Base-by-base conservation (phyloP, 192 early-diverging fungal genomes). In the Coemansia reversa region DNA sequence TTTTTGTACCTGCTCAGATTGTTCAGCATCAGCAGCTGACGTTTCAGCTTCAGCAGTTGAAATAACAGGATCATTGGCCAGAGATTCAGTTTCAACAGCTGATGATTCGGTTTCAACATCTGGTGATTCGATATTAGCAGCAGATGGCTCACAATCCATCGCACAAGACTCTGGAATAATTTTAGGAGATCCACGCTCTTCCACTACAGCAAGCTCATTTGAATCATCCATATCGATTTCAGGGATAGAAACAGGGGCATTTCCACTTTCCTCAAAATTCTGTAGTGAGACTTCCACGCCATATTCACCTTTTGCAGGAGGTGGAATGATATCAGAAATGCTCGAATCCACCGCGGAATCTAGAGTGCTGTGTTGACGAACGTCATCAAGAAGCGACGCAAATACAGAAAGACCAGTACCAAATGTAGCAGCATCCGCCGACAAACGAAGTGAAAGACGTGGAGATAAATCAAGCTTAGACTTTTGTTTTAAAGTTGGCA, bases 401-500 rank as follows among this genome's bases (percentile, higher is more conserved):
- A 73, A 60, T 7, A 58, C 63, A 0, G 69, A 78, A 3, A 79
- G 63, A 0, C 76, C 62, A 18, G 70, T 59, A 7, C 63, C 67
- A 55, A 79, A 79, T 16, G 55, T 63, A 2, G 76, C 51, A 0
- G 67, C 76, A 18, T 79, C 71, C 0, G 65, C 60, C 45, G 76
- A 79, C 14, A 79, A 22, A 7, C 76, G 45, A n/a, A 72, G 54
- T 14, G 76, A 79, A 27, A 79, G 60, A 0, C 75, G 62, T 2
- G 70, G 68, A n/a, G 66, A 65, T 20, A 62, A 18, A 27, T 69
- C 39, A 16, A 45, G 39, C 39, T 45, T 45, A 45, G 39, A 12
- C 12, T 45, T 45, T 16, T 45, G 39, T 16, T 16, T 45, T 45
- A 14, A 12, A 45, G 39, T 14, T 16, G 42, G 3, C 1, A 60